A percentile compares a stretch with the other conserved stretches of the same genome.
Evolutionary conservation across 345 rosid genomes (phyloP).

Genomic region (Brassica incana): DNA sequence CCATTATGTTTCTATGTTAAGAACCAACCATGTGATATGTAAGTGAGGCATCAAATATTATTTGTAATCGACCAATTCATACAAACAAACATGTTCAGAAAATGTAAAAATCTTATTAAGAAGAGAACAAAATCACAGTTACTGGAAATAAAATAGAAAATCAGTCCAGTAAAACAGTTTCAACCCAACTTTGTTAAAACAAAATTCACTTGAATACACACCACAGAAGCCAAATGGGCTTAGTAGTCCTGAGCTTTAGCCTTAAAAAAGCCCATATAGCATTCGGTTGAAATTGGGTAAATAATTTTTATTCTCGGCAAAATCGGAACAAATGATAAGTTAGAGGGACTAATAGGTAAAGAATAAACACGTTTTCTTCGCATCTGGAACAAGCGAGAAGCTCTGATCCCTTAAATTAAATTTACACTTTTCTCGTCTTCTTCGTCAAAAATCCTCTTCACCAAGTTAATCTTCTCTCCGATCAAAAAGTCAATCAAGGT

Average conservation of each 20-base stretch:
- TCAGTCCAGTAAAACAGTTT: background rate
- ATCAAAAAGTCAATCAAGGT: slow-evolving; percentile 24
- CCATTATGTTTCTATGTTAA: background rate
- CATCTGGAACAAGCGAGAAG: slow-evolving; percentile 38
- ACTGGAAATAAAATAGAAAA: background rate
- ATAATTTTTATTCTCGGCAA: background rate
- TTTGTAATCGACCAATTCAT: background rate
- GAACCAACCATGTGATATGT: background rate
- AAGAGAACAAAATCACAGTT: background rate
- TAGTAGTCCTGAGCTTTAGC: background rate
- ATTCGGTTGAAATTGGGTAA: background rate
- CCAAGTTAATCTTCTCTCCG: background rate
- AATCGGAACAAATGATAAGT: background rate
- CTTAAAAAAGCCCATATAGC: background rate
- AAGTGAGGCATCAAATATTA: background rate
- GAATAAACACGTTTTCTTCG: background rate
- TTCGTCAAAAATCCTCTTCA: background rate
- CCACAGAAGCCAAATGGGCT: background rate
- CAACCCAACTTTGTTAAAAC: background rate
- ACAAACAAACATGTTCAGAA: background rate
- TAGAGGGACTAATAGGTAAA: background rate
- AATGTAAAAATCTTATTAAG: background rate
- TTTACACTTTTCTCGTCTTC: background rate
- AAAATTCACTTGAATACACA: background rate
- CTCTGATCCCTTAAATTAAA: background rate